Evolutionary conservation across 202 grass and related monocot species (phyloP).

Genomic region (Musa balbisiana): DNA sequence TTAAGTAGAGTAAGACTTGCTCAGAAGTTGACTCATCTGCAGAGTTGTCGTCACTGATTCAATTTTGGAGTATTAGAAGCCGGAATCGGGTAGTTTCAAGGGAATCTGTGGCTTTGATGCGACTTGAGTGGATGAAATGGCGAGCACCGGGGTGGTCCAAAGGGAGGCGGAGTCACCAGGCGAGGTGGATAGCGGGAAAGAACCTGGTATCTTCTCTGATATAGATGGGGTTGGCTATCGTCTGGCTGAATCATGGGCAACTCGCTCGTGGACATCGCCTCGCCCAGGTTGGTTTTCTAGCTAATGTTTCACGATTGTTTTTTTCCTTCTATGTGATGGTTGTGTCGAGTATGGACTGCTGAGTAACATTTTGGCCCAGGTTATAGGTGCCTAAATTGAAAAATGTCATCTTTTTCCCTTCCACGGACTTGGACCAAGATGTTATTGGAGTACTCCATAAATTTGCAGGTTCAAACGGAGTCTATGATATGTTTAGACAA

Average conservation of each 20-base stretch:
- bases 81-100: neutral
- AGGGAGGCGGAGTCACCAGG: neutral
- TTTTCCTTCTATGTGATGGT: neutral
- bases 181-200: neutral
- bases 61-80: neutral
- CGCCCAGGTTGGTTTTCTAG: neutral
- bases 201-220: neutral
- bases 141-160: too few species aligned
- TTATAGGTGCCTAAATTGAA: neutral
- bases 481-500: neutral
- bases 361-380: neutral
- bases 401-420: neutral
- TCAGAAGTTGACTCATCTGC: neutral
- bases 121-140: neutral
- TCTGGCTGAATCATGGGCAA: neutral
- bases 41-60: neutral
- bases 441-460: neutral
- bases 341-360: neutral
- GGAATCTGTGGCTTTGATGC: neutral
- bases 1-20: neutral
- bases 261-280: neutral
- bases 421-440: neutral
- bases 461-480: neutral
- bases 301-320: neutral
- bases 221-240: neutral